Base-by-base conservation (phyloP, 2,329 filamentous ascomycete species). In the Exophiala phaeomuriformis region DNA sequence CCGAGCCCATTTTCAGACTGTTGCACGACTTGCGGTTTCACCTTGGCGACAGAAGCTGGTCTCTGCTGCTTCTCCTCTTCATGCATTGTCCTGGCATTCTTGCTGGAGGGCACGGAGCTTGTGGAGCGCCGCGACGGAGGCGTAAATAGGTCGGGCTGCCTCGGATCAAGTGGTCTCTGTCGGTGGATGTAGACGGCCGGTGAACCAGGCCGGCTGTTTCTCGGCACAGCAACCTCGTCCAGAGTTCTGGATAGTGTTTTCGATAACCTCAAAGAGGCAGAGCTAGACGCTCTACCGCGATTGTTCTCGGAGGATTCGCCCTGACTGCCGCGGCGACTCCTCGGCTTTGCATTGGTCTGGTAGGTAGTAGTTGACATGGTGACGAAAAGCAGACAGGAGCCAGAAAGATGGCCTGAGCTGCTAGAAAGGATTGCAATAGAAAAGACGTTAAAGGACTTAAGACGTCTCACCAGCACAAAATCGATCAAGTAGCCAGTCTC, bases 211-310 rank as follows among this genome's bases (percentile, higher is more conserved):
- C 57, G 54, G 46, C 49, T 57, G 33, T 54, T 56, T 37, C 55
- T 58, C 12, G 55, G 55, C 12, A 51, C 49, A 10, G 50, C 49
- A n/a, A 52, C 49, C 30, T 61, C 59, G 32, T 61, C 59, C 6
- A 59, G 54, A 36, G 51, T 49, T 44, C 59, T 49, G 30, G 59
- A 61, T 28, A 58, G 33, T 2, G 59, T 59, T 33, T 61, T 61
- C 9, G 56, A 56, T 10, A 58, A 48, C 46, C 51, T 55, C 48
- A 51, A 31, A 27, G 59, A 61, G 5, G 56, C 56, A 3, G 57
- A 53, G 36, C 56, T 61, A 9, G 59, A 59, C 6, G 59, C 52
- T 47, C 59, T 50, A 31, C 55, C 59, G 27, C 52, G 50, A 32
- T 44, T 39, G 9, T 56, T 56, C 10, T 61, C 59, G 7, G 51